Conservation (phyloP, 805 yeast species). For the Wickerhamomyces ciferrii region DNA sequence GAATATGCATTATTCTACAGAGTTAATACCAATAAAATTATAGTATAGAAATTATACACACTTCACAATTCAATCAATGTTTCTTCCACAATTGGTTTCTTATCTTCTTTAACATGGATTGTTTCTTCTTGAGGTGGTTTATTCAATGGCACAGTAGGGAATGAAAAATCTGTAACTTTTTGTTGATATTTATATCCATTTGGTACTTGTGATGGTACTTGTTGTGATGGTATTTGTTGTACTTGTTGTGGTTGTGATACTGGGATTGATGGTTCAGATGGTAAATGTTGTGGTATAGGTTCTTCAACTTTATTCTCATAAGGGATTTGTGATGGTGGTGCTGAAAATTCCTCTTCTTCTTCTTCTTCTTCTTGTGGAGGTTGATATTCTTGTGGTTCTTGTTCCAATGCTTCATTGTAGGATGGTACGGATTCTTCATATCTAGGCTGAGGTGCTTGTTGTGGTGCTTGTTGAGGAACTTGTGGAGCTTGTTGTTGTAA, state of each 20-base stretch:
- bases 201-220: slow-evolving; percentile 5
- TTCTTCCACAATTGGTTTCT: slow-evolving; percentile 10
- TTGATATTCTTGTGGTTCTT: slow-evolving; percentile 1
- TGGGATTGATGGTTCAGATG: slow-evolving; percentile 2
- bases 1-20: too few relatives aligned
- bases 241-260: slow-evolving; percentile 8
- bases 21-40: too few relatives aligned
- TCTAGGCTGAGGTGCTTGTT: not conserved
- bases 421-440: not conserved
- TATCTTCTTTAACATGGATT: slow-evolving; percentile 4
- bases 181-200: not conserved
- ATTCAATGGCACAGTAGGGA: slow-evolving; percentile 35
- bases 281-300: not conserved
- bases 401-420: not conserved
- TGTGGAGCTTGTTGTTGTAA: not conserved
- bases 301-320: not conserved
- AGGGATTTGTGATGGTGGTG: slow-evolving; percentile 8
- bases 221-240: slow-evolving; percentile 8
- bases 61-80: slow-evolving; percentile 16
- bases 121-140: slow-evolving; percentile 11
- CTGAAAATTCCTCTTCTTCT: slow-evolving; percentile 17
- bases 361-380: slow-evolving; percentile 6
- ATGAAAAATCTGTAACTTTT: slow-evolving; percentile 30
- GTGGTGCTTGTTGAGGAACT: not conserved
- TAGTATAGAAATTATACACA: too few relatives aligned